Evolutionary conservation across 208 protist species (phyloP), one percentile per base, ranked within the genome.

Genomic region (Crithidia brevicula): DNA sequence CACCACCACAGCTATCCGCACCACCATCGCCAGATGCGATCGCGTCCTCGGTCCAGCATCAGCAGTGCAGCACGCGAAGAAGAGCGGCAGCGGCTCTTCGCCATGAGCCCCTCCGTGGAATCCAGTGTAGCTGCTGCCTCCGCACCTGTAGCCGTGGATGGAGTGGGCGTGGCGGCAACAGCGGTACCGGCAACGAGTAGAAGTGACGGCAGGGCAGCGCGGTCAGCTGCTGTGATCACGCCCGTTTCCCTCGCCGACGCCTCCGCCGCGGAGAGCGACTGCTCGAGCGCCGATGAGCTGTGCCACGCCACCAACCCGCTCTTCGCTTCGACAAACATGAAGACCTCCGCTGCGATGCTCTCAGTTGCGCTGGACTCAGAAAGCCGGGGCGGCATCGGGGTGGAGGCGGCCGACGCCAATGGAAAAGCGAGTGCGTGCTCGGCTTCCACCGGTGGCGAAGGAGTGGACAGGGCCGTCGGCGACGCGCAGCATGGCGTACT

Each of bases 321-420:
- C 31, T 65, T 65, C 7, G 54, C 70, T 22, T 64, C 70, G 15
- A 70, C 70, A 5, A 66, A 18, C 31, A 61, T 60, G 16, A 76
- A 76, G 38, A 76, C 70, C 1, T 50, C 62, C 5, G 36, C 60
- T 1, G 62, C 70, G 34, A 70, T 76, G 70, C 22, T 76, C 25
- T 66, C 53, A 15, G 70, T 52, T 3, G 53, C 62, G 2, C 70
- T 70, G 33, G 60, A 45, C 23, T 52, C 66, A 11, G 70, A 63
- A 25, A 63, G 22, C 30, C 46, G 34, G 43, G 11, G 34, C 16
- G 27, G n/a, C 18, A 18, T 27, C 20, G n/a, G n/a, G n/a, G n/a
- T n/a, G n/a, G n/a, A n/a, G n/a, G n/a, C n/a, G n/a, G n/a, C n/a
- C n/a, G n/a, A n/a, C n/a, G n/a, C n/a, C n/a, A n/a, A n/a, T n/a